Evolutionary conservation across 1,284 basidiomycete genomes (phyloP).

Genomic region (Cystobasidium sp.): DNA sequence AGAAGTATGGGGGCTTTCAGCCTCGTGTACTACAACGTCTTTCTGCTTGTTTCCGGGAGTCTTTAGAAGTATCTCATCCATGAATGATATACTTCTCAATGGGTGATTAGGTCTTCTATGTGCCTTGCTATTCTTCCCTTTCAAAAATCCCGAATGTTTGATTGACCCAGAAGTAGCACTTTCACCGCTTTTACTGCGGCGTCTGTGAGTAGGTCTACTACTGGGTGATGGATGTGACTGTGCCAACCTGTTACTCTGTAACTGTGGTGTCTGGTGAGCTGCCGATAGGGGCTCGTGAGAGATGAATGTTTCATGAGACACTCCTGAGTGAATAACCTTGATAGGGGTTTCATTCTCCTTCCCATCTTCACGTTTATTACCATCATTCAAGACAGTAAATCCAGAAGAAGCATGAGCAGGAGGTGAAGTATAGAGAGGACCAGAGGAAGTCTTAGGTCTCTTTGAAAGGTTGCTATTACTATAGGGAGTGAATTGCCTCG

Average conservation of each 20-base stretch:
- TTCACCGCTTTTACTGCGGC: constrained; percentile 3
- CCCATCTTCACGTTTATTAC: neutral
- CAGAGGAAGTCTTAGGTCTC: constrained; percentile 22
- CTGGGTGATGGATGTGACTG: neutral
- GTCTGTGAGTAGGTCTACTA: neutral
- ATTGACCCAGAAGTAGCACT: neutral
- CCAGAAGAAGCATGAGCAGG: neutral
- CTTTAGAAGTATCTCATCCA: constrained; percentile 8
- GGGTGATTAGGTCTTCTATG: neutral
- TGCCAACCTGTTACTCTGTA: neutral
- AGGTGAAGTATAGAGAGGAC: neutral
- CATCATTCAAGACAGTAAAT: neutral
- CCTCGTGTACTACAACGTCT: neutral
- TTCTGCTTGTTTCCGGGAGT: neutral
- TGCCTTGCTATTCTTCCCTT: neutral
- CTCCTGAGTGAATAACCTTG: neutral
- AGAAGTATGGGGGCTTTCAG: no score
- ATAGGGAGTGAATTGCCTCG: neutral
- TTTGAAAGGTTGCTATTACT: neutral
- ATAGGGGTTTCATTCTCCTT: neutral
- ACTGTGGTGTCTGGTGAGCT: neutral
- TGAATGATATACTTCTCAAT: constrained; percentile 2
- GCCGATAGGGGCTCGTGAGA: neutral
- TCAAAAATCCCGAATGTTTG: neutral
- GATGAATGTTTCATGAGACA: neutral